phyloP scores from a whole-genome alignment of 1,284 basidiomycete species.

The Austroboletus novae-zelandiae region DNA sequence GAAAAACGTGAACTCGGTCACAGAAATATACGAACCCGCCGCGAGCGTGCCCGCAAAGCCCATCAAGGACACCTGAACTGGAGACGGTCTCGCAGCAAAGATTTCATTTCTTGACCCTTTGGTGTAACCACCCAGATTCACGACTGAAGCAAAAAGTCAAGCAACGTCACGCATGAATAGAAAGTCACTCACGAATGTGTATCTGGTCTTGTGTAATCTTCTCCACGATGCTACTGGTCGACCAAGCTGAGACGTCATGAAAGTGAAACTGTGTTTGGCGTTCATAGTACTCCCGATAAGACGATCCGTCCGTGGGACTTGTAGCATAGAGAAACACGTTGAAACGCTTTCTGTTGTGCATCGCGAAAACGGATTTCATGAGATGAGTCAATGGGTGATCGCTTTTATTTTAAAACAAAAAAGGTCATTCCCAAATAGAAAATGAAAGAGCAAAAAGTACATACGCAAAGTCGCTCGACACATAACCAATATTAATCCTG shows the following conservation, averaged over 20 bases:
- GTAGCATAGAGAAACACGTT: constrained; percentile 56
- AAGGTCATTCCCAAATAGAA: not conserved
- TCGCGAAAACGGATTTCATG: constrained; percentile 59
- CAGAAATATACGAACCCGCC: constrained; percentile 33
- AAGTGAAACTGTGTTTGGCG: constrained; percentile 44
- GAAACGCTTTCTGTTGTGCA: constrained; percentile 49
- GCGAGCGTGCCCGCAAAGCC: constrained; percentile 58
- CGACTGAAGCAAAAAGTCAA: constrained; percentile 32
- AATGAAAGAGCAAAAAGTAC: constrained; percentile 7
- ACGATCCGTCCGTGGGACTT: constrained; percentile 50
- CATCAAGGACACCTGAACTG: constrained; percentile 60
- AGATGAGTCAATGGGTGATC: constrained; percentile 64
- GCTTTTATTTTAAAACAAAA: constrained; percentile 21
- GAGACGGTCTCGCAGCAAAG: constrained; percentile 57
- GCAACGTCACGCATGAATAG: constrained; percentile 1
- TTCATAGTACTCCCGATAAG: constrained; percentile 54
- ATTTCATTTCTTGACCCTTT: constrained; percentile 64
- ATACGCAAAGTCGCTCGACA: constrained; percentile 57
- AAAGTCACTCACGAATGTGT: constrained; percentile 43
- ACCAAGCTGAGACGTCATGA: constrained; percentile 49
- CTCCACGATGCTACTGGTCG: constrained; percentile 43
- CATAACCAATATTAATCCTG: constrained; percentile 56
- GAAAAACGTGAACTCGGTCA: not conserved
- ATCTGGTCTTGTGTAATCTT: constrained; percentile 50
- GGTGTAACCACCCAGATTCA: constrained; percentile 65